These are phyloP conservation scores for Volvox carteri DNA, from an alignment of 163 green algal species.

Conservation along the genomic window DNA sequence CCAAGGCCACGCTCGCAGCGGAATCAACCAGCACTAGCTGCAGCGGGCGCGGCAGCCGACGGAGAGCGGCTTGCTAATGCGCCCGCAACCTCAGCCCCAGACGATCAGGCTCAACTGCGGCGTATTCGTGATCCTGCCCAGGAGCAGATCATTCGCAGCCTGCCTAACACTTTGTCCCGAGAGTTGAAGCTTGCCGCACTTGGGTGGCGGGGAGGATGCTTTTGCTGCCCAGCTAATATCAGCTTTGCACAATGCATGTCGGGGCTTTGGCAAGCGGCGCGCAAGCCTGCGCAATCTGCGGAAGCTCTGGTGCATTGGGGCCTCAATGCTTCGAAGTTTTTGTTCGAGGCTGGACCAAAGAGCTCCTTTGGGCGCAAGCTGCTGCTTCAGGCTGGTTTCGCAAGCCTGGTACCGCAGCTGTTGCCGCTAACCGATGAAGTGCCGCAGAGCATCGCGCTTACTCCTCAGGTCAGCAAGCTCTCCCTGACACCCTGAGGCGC, in stretches of 20 bases:
- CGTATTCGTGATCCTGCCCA: slow-evolving; percentile 7
- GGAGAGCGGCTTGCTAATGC: neutral
- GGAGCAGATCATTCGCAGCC: slow-evolving; percentile 9
- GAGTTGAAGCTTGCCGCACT: slow-evolving; percentile 1
- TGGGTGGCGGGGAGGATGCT: slow-evolving; percentile 38
- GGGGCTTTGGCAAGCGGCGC: slow-evolving; percentile 10
- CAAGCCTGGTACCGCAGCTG: neutral
- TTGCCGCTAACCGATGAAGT: slow-evolving; percentile 11
- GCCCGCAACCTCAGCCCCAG: neutral
- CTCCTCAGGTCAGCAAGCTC: slow-evolving; percentile 24
- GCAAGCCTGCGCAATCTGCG: neutral
- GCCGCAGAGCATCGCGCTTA: slow-evolving; percentile 41
- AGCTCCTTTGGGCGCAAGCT: neutral
- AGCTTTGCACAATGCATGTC: slow-evolving; percentile 47
- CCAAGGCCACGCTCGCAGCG: slow-evolving; percentile 16
- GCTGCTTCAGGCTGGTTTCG: slow-evolving; percentile 33
- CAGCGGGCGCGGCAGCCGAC: slow-evolving; percentile 12
- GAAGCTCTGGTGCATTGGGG: slow-evolving; percentile 48
- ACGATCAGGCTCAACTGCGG: neutral
- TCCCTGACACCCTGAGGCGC: too few relatives aligned
- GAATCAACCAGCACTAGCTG: neutral
- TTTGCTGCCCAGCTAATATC: slow-evolving; percentile 49
- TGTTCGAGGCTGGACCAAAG: slow-evolving; percentile 7
- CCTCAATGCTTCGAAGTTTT: slow-evolving; percentile 27
- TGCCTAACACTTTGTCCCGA: neutral